phyloP scores from a whole-genome alignment of 306 rosid genomes.

The Vigna radiata region DNA sequence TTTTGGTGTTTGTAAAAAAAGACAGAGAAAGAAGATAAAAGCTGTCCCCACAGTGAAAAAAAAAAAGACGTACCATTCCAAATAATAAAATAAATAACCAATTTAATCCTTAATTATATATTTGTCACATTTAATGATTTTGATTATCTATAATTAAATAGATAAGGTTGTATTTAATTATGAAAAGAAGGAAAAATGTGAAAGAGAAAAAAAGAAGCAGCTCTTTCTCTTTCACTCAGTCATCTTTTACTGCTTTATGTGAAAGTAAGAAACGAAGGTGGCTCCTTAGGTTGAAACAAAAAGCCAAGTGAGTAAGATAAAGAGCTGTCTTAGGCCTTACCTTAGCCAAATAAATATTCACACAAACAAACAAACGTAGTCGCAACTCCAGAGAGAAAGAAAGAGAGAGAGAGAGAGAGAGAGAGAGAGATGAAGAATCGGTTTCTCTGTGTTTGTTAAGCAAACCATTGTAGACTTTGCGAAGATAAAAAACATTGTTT shows the following conservation, averaged over 20 bases:
- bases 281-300: background rate
- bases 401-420: background rate
- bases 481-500: background rate
- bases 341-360: constrained; percentile 8
- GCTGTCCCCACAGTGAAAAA: constrained; percentile 54
- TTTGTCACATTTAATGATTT: too few species aligned
- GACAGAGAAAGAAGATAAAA: constrained; percentile 46
- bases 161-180: too few species aligned
- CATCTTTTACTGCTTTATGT: constrained; percentile 1
- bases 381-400: constrained; percentile 1
- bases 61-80: constrained; percentile 3
- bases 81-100: too few species aligned
- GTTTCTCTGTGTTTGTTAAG: constrained; percentile 46
- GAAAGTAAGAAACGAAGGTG: background rate
- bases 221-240: background rate
- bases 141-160: too few species aligned
- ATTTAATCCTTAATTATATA: too few species aligned
- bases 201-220: background rate
- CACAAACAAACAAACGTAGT: constrained; percentile 6
- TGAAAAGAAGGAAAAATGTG: too few species aligned
- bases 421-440: constrained; percentile 31
- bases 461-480: constrained; percentile 29
- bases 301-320: background rate
- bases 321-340: background rate
- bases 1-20: background rate